phyloP scores from a whole-genome alignment of 352 stramenopile species.

The Globisporangium canariense region DNA sequence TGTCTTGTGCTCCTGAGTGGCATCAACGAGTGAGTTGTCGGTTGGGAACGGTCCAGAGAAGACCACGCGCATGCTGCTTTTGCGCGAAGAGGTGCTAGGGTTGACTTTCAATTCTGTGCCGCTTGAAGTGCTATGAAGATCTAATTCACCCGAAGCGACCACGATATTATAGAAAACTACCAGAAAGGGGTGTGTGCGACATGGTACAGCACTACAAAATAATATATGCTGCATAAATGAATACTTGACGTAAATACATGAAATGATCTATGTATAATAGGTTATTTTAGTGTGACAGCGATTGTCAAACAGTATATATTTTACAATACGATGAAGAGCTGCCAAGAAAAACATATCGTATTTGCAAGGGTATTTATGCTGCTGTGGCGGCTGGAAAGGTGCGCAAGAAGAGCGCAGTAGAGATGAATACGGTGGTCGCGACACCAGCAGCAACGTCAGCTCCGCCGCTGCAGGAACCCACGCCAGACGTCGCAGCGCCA shows the following conservation, averaged over 20 bases:
- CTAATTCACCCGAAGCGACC: neutral
- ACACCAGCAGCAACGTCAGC: constrained; percentile 5
- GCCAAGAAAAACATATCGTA: neutral
- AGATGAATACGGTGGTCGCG: constrained; percentile 6
- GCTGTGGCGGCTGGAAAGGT: constrained; percentile 12
- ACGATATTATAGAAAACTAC: neutral
- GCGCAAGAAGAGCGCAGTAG: constrained; percentile 2
- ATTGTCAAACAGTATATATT: neutral
- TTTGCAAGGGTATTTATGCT: constrained; percentile 2
- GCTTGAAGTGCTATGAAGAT: neutral
- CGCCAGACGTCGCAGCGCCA: constrained; percentile 1
- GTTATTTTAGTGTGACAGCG: too few relatives aligned
- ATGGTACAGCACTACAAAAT: constrained; percentile 21
- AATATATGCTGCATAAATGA: neutral
- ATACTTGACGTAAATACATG: neutral
- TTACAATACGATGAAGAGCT: neutral
- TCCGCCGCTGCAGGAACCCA: neutral
- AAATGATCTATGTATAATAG: neutral
- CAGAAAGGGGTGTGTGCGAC: constrained; percentile 24
- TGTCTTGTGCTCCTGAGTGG: neutral
- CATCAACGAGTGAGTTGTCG: neutral
- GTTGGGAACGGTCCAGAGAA: constrained; percentile 11
- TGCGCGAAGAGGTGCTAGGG: neutral
- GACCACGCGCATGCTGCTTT: neutral
- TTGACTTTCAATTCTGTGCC: neutral